Conservation (phyloP, 208 protist species). For the Acanthamoeba triangularis region DNA sequence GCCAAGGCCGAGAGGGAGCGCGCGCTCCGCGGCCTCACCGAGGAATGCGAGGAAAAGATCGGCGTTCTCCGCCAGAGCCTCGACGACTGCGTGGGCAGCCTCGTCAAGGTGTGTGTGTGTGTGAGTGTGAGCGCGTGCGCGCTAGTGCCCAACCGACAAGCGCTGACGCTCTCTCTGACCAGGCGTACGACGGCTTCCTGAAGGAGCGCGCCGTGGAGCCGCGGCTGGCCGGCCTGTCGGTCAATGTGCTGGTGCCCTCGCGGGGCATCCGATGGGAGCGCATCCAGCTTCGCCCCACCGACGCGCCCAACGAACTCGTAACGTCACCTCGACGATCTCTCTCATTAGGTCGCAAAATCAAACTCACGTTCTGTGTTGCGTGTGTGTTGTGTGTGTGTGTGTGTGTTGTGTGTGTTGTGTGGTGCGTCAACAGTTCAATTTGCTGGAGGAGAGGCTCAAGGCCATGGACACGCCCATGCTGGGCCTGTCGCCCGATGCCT, state of each 20-base stretch:
- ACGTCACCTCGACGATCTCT: background rate
- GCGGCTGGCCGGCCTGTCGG: background rate
- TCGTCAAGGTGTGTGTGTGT: background rate
- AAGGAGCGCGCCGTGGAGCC: conserved; percentile 12
- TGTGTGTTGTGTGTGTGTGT: background rate
- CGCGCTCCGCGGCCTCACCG: background rate
- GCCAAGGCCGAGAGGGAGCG: conserved; percentile 22
- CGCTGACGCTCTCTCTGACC: background rate
- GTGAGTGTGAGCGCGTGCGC: background rate
- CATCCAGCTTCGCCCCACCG: conserved; percentile 23
- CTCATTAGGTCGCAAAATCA: background rate
- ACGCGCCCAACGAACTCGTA: conserved; percentile 42
- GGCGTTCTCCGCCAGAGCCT: background rate
- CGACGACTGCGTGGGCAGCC: background rate
- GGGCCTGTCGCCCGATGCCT: background rate
- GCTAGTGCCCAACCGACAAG: too few species aligned
- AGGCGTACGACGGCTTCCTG: conserved; percentile 15
- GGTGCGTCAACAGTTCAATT: background rate
- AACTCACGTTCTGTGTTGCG: background rate
- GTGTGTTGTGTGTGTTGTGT: background rate
- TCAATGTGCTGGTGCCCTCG: background rate
- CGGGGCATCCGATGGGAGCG: conserved; percentile 44
- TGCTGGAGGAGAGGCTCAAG: conserved; percentile 56
- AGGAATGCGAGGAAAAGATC: background rate
- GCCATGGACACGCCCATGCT: conserved; percentile 15